A percentile compares a stretch with the other conserved stretches of the same genome.
These are phyloP conservation scores for Fraxinus angustifolia DNA, from an alignment of 305 asterid genomes.

Conservation along the genomic window DNA sequence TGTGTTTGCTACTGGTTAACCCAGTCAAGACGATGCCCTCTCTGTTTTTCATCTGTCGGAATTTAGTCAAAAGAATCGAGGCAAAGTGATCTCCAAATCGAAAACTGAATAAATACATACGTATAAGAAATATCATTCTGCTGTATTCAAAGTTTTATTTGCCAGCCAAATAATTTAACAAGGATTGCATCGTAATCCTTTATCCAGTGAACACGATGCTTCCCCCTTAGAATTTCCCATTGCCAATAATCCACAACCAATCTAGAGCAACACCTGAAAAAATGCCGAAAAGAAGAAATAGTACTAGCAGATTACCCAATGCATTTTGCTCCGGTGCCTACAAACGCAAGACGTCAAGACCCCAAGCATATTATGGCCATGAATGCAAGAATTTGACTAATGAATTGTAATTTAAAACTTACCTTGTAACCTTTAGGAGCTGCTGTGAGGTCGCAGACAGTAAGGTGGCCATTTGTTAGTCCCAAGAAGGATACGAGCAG, in stretches of 20 bases:
- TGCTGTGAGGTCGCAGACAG: slow-evolving; percentile 58
- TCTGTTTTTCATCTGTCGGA: background rate
- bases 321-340: slow-evolving; percentile 93
- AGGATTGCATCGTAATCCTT: background rate
- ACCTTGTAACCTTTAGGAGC: slow-evolving; percentile 89
- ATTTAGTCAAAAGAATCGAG: background rate
- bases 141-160: too few relatives aligned
- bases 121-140: too few relatives aligned
- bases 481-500: slow-evolving; percentile 62
- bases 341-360: background rate
- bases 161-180: too few relatives aligned
- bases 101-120: too few relatives aligned
- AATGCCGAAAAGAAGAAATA: slow-evolving; percentile 65
- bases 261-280: slow-evolving; percentile 67
- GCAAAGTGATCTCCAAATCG: background rate
- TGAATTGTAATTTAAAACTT: background rate
- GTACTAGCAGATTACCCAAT: slow-evolving; percentile 65
- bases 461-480: slow-evolving; percentile 72
- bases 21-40: too few relatives aligned
- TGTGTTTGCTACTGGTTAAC: background rate
- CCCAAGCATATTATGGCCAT: background rate
- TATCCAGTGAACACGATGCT: background rate
- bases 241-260: slow-evolving; percentile 84
- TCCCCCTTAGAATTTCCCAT: slow-evolving; percentile 29
- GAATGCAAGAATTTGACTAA: background rate